These are phyloP conservation scores for Lentinula novae-zelandiae DNA, from an alignment of 1,284 basidiomycete genomes.

Conservation along the genomic window DNA sequence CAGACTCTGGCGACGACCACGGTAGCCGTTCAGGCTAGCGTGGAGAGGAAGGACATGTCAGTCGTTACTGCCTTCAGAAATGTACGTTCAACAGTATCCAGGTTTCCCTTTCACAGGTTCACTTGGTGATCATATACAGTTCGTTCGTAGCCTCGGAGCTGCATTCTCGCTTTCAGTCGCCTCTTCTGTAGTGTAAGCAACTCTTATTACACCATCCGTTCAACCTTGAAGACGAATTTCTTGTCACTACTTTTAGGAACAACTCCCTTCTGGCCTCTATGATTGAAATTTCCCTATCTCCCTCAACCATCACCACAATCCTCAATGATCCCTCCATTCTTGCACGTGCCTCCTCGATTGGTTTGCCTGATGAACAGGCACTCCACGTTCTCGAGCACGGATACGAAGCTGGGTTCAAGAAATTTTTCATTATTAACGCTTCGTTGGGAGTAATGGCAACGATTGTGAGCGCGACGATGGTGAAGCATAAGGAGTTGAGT, in stretches of 20 bases:
- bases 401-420: conserved; percentile 53
- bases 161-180: conserved; percentile 60
- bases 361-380: conserved; percentile 27
- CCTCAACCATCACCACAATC: conserved; percentile 34
- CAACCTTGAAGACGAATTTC: not conserved
- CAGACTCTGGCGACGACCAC: conserved; percentile 61
- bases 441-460: conserved; percentile 41
- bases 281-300: conserved; percentile 31
- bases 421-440: conserved; percentile 57
- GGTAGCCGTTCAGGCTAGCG: conserved; percentile 68
- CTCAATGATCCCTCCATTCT: conserved; percentile 50
- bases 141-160: conserved; percentile 62
- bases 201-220: not conserved
- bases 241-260: conserved; percentile 35
- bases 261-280: conserved; percentile 47
- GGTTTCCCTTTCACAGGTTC: not conserved
- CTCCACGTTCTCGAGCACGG: conserved; percentile 43
- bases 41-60: conserved; percentile 61
- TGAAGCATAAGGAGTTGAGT: conserved; percentile 54
- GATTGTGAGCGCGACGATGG: conserved; percentile 49
- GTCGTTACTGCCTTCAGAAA: conserved; percentile 70
- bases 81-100: conserved; percentile 29
- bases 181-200: conserved; percentile 48
- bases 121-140: conserved; percentile 30
- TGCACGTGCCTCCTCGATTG: conserved; percentile 21